Evolutionary conservation across 371 early-diverging fungal species (phyloP).

Genomic region (Apophysomyces ossiformis): DNA sequence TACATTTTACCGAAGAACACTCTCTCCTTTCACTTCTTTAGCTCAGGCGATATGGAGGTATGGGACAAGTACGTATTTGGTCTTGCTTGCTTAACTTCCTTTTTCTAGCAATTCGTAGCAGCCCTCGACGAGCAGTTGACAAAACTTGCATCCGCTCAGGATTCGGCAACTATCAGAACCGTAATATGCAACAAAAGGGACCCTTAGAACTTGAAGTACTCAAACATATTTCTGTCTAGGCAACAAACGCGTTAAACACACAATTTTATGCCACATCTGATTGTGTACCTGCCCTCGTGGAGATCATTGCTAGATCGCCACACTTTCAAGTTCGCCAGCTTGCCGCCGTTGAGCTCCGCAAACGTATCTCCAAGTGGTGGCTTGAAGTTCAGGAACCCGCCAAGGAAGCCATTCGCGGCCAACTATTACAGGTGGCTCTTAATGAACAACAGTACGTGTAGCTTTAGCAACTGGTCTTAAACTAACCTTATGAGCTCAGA

Average conservation of each 20-base stretch:
- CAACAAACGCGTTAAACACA: slow-evolving; percentile 70
- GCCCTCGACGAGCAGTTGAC: slow-evolving; percentile 52
- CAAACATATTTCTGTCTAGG: slow-evolving; percentile 33
- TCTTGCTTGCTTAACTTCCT: neutral
- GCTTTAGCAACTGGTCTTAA: neutral
- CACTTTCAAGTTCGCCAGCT: slow-evolving; percentile 78
- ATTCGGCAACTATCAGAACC: slow-evolving; percentile 54
- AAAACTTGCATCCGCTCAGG: slow-evolving; percentile 48
- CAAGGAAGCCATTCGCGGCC: slow-evolving; percentile 61
- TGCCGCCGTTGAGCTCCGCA: slow-evolving; percentile 89
- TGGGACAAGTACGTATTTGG: neutral
- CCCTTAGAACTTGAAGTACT: neutral
- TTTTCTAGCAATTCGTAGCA: slow-evolving; percentile 45
- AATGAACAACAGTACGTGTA: slow-evolving; percentile 70
- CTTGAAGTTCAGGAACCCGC: slow-evolving; percentile 59
- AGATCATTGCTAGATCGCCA: slow-evolving; percentile 65
- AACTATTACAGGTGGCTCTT: slow-evolving; percentile 70
- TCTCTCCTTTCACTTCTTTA: slow-evolving; percentile 3
- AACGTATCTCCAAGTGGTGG: slow-evolving; percentile 80
- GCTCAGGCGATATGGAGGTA: slow-evolving; percentile 27
- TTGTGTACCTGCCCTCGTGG: slow-evolving; percentile 77
- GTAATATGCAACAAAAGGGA: slow-evolving; percentile 27
- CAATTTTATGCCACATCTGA: slow-evolving; percentile 65
- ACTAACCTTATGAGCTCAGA: slow-evolving; percentile 37
- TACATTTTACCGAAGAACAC: slow-evolving; percentile 11